Conservation (phyloP, 169 alveolate genomes). For the Eimeria mitis region DNA sequence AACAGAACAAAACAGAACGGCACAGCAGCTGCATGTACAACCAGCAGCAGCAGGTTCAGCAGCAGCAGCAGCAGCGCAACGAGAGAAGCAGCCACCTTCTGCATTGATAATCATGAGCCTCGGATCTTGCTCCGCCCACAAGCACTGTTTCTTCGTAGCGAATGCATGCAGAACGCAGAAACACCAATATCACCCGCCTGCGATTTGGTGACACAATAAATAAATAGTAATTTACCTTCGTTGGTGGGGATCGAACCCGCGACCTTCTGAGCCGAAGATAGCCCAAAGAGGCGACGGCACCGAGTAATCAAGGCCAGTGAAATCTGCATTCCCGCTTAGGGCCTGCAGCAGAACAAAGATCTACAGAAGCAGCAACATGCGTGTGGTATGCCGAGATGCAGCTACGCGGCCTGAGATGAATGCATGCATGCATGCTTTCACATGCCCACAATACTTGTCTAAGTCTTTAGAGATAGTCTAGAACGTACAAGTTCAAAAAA, state of each 20-base stretch:
- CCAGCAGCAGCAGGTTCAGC: background rate
- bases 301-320: slow-evolving; percentile 90
- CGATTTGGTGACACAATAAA: background rate
- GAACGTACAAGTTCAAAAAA: slow-evolving; percentile 86
- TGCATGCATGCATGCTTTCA: background rate
- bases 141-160: too few relatives aligned
- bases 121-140: too few relatives aligned
- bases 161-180: background rate
- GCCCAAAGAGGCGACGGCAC: slow-evolving; percentile 94
- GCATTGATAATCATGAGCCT: too few relatives aligned
- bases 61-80: background rate
- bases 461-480: background rate
- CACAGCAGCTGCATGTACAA: background rate
- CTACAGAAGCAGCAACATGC: background rate
- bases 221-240: slow-evolving; percentile 78
- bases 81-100: background rate
- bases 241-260: slow-evolving; percentile 92
- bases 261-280: slow-evolving; percentile 89
- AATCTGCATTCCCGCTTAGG: slow-evolving; percentile 71
- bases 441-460: background rate
- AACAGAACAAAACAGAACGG: background rate
- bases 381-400: background rate
- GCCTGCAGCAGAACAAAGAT: slow-evolving; percentile 25
- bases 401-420: background rate
- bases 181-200: background rate